Conservation (phyloP, 352 stramenopile genomes). For the Pythium brachiatum region DNA sequence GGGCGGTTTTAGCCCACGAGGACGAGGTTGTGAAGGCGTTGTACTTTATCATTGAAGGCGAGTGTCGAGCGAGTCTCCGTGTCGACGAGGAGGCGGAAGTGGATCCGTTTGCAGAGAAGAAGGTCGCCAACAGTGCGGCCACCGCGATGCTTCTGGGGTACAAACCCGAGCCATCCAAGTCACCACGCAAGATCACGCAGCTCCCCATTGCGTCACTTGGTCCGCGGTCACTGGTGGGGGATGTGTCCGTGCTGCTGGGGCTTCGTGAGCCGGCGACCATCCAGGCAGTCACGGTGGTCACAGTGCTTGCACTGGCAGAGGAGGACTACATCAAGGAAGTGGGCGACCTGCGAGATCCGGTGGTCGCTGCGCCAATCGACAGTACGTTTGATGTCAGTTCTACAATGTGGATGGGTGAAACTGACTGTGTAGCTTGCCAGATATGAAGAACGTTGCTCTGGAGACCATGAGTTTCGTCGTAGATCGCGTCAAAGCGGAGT, state of each 20-base stretch:
- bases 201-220: slow-evolving; percentile 26
- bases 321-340: slow-evolving; percentile 36
- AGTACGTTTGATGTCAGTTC: slow-evolving; percentile 18
- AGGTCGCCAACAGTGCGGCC: neutral
- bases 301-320: slow-evolving; percentile 17
- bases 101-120: slow-evolving; percentile 22
- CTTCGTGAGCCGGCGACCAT: slow-evolving; percentile 23
- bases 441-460: slow-evolving; percentile 45
- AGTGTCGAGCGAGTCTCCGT: slow-evolving; percentile 25
- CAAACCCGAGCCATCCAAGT: neutral
- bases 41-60: slow-evolving; percentile 29
- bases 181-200: slow-evolving; percentile 1
- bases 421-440: neutral
- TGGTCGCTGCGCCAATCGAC: slow-evolving; percentile 23
- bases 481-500: slow-evolving; percentile 46
- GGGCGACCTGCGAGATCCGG: slow-evolving; percentile 35
- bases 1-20: slow-evolving; percentile 19
- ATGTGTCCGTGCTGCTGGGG: slow-evolving; percentile 23
- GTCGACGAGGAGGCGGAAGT: slow-evolving; percentile 16
- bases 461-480: slow-evolving; percentile 54
- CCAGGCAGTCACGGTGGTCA: slow-evolving; percentile 23
- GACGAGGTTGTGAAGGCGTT: slow-evolving; percentile 10
- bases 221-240: slow-evolving; percentile 18
- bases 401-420: neutral
- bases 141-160: slow-evolving; percentile 7